Evolutionary conservation across 2,329 filamentous ascomycete genomes (phyloP), one percentile per base, ranked within the genome.

Genomic region (Cladosporium sp.): DNA sequence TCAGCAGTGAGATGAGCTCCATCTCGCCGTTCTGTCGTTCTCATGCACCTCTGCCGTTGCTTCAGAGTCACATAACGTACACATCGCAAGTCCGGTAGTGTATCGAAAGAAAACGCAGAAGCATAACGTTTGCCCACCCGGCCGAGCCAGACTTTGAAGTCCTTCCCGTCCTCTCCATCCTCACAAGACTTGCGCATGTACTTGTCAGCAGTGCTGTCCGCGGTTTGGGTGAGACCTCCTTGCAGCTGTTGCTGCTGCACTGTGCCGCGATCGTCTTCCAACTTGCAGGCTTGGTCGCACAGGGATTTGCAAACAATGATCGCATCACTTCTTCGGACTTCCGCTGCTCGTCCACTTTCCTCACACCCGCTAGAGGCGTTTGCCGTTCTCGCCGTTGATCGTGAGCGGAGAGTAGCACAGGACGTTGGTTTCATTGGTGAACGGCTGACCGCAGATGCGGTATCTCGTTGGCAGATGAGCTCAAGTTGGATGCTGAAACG

Each of bases 251-350:
- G 45, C 45, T 34, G 9, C 45, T 48, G 45, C 45, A 35, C n/a
- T 20, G n/a, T 39, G 22, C 35, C 34, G 34, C 22, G 37, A 35
- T 25, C 25, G 22, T 22, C 42, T 28, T 9, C 42, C 28, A 5
- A 32, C 42, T 45, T 45, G 42, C 42, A 45, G 42, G 12, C 24
- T 10, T 45, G 42, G 42, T 45, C 42, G 42, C 42, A 45, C 42
- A 28, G 42, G 25, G 42, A 28, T 25, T 15, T 45, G 42, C 2
- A 8, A n/a, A 8, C 42, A 22, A 45, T 45, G 45, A 55, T 37
- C 52, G 47, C 40, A 55, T 48, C 45, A 35, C 45, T 32, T 48
- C 34, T 28, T 55, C 52, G 52, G 52, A 55, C 40, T 37, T 45
- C 52, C 40, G 15, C 24, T 42, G 15, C 24, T 42, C 10, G n/a